Percentiles rank a stretch among this genome's conserved stretches.
phyloP scores from a whole-genome alignment of 1,284 basidiomycete genomes.

The Prillingera fragicola region DNA sequence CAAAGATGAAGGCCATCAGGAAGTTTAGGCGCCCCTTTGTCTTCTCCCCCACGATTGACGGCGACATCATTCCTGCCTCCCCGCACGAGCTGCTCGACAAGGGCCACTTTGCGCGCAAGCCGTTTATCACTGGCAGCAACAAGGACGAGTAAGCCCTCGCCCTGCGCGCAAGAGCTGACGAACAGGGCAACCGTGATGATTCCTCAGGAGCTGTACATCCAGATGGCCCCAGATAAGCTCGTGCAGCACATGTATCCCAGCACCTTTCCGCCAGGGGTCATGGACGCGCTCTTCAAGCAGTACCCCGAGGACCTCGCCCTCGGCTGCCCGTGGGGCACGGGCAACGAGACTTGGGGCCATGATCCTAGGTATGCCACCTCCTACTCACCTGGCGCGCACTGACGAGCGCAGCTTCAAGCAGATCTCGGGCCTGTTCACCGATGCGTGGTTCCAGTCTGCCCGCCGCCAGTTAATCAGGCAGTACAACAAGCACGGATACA shows the following conservation, averaged over 20 bases:
- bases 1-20: too few species aligned
- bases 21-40: not conserved
- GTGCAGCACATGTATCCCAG: not conserved
- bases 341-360: slow-evolving; percentile 37
- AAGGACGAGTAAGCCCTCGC: slow-evolving; percentile 35
- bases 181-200: too few species aligned
- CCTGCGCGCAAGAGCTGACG: too few species aligned
- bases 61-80: slow-evolving; percentile 36
- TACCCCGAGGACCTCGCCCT: too few species aligned
- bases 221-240: not conserved
- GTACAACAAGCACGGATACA: slow-evolving; percentile 21
- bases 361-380: slow-evolving; percentile 11
- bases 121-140: slow-evolving; percentile 44
- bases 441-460: slow-evolving; percentile 31
- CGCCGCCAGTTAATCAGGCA: slow-evolving; percentile 30
- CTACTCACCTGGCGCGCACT: not conserved
- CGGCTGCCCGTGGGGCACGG: slow-evolving; percentile 38
- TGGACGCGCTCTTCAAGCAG: not conserved
- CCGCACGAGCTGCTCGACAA: slow-evolving; percentile 30
- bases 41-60: slow-evolving; percentile 35
- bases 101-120: slow-evolving; percentile 36
- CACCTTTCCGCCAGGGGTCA: not conserved
- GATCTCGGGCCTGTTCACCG: slow-evolving; percentile 28
- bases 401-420: slow-evolving; percentile 25
- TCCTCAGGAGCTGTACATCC: not conserved